Percentiles rank a stretch among this genome's conserved stretches.
Evolutionary conservation across 768 basidiomycete species (phyloP).

Genomic region (Termitomyces sp.): DNA sequence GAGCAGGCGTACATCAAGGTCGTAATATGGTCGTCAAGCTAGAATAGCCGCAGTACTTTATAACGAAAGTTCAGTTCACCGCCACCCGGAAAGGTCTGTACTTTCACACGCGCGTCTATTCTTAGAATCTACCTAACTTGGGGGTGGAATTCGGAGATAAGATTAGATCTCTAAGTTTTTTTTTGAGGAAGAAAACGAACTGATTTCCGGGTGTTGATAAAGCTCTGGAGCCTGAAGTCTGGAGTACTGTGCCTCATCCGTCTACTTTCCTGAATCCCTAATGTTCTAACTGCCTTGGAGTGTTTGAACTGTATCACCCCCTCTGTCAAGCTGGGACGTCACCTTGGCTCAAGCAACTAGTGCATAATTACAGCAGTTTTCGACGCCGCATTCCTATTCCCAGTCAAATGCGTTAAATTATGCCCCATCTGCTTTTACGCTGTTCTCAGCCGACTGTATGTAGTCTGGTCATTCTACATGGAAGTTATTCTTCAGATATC

Average conservation of each 20-base stretch:
- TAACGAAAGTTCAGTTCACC: no score
- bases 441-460: neutral
- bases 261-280: neutral
- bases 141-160: conserved; percentile 3
- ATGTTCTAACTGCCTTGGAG: no score
- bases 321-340: neutral
- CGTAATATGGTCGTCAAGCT: conserved; percentile 13
- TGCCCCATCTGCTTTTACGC: neutral
- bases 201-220: neutral
- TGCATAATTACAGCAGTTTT: neutral
- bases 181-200: neutral
- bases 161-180: conserved; percentile 1
- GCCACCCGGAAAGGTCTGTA: no score
- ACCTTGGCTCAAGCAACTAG: neutral
- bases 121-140: neutral
- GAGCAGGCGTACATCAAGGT: conserved; percentile 12
- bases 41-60: neutral
- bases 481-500: no score
- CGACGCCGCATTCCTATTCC: neutral
- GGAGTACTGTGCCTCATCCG: no score
- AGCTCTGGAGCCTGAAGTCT: no score
- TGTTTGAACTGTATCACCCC: neutral
- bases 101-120: conserved; percentile 2
- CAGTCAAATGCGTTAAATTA: neutral
- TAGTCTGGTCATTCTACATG: neutral